These are phyloP conservation scores for Shiraia sp. DNA, from an alignment of 2,329 filamentous ascomycete genomes.

Conservation along the genomic window DNA sequence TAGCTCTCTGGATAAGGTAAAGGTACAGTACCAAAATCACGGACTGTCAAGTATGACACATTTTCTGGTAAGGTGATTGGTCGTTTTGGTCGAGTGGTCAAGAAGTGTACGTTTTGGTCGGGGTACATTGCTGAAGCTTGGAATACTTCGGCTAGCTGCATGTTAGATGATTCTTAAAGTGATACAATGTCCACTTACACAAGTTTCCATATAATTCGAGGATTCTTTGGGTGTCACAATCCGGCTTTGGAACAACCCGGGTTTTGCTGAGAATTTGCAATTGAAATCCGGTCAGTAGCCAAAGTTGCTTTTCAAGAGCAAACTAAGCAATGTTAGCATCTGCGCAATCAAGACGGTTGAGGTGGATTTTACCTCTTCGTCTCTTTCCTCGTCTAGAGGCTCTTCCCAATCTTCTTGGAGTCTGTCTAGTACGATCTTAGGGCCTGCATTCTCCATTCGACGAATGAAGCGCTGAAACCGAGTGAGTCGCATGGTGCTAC, in stretches of 20 bases:
- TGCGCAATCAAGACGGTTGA: too few relatives aligned
- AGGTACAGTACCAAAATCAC: conserved; percentile 48
- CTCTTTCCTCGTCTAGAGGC: conserved; percentile 47
- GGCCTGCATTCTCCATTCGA: conserved; percentile 59
- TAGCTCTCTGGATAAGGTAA: conserved; percentile 52
- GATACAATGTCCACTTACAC: conserved; percentile 34
- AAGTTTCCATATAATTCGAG: conserved; percentile 47
- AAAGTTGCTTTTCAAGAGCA: conserved; percentile 61
- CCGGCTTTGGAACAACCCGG: conserved; percentile 25
- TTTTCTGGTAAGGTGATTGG: conserved; percentile 41
- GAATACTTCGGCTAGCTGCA: conserved; percentile 47
- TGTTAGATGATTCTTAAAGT: conserved; percentile 33
- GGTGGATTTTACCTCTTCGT: conserved; percentile 46
- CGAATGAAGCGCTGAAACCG: conserved; percentile 59
- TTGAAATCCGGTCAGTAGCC: conserved; percentile 64
- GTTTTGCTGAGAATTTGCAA: conserved; percentile 38
- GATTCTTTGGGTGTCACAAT: conserved; percentile 38
- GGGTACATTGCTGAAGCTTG: conserved; percentile 50
- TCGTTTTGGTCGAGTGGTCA: conserved; percentile 38
- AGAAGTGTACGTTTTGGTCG: conserved; percentile 41
- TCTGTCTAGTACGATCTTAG: conserved; percentile 58
- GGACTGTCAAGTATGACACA: conserved; percentile 32
- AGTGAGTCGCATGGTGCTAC: conserved; percentile 30
- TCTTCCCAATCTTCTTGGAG: conserved; percentile 54
- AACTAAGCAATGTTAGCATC: conserved; percentile 12